Evolutionary conservation across 169 alveolate species (phyloP).

Genomic region (Plasmodium gallinaceum): DNA sequence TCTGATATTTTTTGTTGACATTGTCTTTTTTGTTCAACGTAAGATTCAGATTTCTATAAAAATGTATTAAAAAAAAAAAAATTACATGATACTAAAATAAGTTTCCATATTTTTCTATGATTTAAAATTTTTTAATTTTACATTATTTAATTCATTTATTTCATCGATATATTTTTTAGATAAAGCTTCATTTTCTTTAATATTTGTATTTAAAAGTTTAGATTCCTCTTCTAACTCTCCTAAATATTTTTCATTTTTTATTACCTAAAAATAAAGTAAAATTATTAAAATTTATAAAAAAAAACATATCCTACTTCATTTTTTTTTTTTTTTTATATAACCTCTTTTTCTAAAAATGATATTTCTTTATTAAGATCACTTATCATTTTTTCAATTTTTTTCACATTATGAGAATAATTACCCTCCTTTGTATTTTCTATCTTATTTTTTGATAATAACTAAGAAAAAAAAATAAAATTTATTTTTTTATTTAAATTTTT

Average conservation of each 20-base stretch:
- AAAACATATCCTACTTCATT: neutral
- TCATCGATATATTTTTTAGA: slow-evolving; percentile 40
- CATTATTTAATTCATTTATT: slow-evolving; percentile 56
- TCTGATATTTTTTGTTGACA: slow-evolving; percentile 70
- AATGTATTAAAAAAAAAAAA: neutral
- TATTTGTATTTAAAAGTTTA: slow-evolving; percentile 20
- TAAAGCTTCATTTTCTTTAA: slow-evolving; percentile 28
- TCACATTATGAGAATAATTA: slow-evolving; percentile 66
- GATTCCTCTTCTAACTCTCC: slow-evolving; percentile 63
- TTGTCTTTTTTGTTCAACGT: slow-evolving; percentile 63
- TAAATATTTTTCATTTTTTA: slow-evolving; percentile 65
- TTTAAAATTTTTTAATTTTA: slow-evolving; percentile 7
- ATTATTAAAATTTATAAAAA: neutral
- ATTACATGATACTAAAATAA: neutral
- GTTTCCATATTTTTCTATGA: neutral
- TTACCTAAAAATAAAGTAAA: slow-evolving; percentile 20
- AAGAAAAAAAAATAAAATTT: slow-evolving; percentile 11
- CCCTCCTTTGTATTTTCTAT: slow-evolving; percentile 43
- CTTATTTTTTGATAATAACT: slow-evolving; percentile 56
- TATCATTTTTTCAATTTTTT: slow-evolving; percentile 75
- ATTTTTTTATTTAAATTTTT: neutral
- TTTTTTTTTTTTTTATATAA: slow-evolving; percentile 4
- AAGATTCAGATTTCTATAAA: slow-evolving; percentile 53
- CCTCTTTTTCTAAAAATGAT: slow-evolving; percentile 69
- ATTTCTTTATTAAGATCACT: slow-evolving; percentile 51